phyloP scores from a whole-genome alignment of 2,329 filamentous ascomycete species.

The Trichoderma lentiforme region DNA sequence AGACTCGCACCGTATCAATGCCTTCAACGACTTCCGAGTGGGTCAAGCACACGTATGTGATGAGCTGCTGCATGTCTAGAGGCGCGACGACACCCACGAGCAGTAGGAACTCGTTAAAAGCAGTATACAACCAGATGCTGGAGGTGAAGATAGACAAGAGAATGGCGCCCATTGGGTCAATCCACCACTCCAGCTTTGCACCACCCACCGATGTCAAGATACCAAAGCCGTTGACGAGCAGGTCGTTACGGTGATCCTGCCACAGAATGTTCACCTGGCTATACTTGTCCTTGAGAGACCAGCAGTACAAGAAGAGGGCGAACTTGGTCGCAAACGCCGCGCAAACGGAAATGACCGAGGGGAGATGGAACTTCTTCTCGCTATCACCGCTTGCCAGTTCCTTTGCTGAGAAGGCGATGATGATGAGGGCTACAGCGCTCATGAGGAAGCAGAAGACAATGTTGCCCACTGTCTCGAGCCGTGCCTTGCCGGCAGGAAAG shows the following conservation, averaged over 20 bases:
- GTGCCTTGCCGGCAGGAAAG: slow-evolving; percentile 88
- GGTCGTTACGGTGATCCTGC: slow-evolving; percentile 95
- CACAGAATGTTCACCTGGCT: slow-evolving; percentile 88
- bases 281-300: slow-evolving; percentile 84
- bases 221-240: slow-evolving; percentile 94
- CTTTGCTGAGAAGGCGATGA: slow-evolving; percentile 81
- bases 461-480: slow-evolving; percentile 93
- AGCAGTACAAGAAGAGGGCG: slow-evolving; percentile 84
- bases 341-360: slow-evolving; percentile 79
- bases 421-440: slow-evolving; percentile 84
- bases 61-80: slow-evolving; percentile 82
- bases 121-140: slow-evolving; percentile 77
- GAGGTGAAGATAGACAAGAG: slow-evolving; percentile 76
- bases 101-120: slow-evolving; percentile 84
- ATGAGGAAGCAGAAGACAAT: slow-evolving; percentile 97
- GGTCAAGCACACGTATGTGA: slow-evolving; percentile 88
- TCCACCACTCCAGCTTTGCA: slow-evolving; percentile 86
- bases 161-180: slow-evolving; percentile 90
- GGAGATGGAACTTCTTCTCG: slow-evolving; percentile 68
- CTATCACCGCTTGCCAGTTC: slow-evolving; percentile 59
- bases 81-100: slow-evolving; percentile 86
- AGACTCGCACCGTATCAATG: slow-evolving; percentile 93
- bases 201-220: slow-evolving; percentile 89
- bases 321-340: slow-evolving; percentile 86
- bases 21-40: slow-evolving; percentile 77